A percentile compares a stretch with the other conserved stretches of the same genome.
These are phyloP conservation scores for Irpex lacteus DNA, from an alignment of 1,284 basidiomycete genomes.

Conservation along the genomic window DNA sequence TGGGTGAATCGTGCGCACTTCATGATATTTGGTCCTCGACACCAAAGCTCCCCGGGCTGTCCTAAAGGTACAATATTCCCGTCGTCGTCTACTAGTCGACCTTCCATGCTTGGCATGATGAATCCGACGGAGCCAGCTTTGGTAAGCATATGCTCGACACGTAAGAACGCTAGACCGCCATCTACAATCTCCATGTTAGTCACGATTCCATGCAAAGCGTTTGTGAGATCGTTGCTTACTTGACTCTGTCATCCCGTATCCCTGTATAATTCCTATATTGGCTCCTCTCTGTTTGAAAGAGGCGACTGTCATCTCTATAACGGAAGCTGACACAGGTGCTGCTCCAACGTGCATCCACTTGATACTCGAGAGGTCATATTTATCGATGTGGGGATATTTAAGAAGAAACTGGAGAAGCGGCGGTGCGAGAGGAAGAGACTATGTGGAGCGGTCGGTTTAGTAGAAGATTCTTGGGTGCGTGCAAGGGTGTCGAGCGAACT, in stretches of 20 bases:
- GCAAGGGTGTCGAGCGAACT: conserved; percentile 19
- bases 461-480: conserved; percentile 50
- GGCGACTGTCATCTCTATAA: neutral
- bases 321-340: conserved; percentile 6
- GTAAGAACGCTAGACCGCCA: conserved; percentile 2
- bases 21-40: conserved; percentile 16
- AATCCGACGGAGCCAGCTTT: conserved; percentile 34
- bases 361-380: conserved; percentile 7
- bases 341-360: conserved; percentile 5
- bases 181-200: conserved; percentile 6
- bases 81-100: conserved; percentile 42
- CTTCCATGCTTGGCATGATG: conserved; percentile 46
- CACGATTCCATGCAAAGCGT: no score
- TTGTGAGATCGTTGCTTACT: conserved; percentile 6
- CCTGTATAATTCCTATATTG: conserved; percentile 1
- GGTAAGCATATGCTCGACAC: conserved; percentile 1
- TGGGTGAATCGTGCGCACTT: conserved; percentile 10
- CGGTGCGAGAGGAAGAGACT: conserved; percentile 32
- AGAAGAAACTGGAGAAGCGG: neutral
- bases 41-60: conserved; percentile 17
- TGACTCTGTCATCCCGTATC: conserved; percentile 6
- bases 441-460: conserved; percentile 45
- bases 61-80: conserved; percentile 22
- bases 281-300: conserved; percentile 1
- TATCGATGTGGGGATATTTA: neutral